Percentiles rank a stretch among this genome's conserved stretches.
phyloP scores from a whole-genome alignment of 2,329 filamentous ascomycete species.

The Tolypocladium cylindrosporum region DNA sequence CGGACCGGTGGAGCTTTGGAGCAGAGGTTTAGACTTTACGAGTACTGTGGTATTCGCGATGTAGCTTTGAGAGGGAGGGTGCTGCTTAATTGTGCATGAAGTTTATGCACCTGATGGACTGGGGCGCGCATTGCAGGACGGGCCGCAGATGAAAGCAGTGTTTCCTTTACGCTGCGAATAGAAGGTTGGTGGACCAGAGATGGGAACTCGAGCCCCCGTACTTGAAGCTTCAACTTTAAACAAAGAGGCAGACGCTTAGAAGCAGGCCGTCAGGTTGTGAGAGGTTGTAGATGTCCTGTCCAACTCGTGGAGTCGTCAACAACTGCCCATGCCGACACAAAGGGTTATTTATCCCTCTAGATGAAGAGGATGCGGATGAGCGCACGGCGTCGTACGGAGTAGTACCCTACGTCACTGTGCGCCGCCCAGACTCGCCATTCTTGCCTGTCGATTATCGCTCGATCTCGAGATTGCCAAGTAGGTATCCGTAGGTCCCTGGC shows the following conservation, averaged over 20 bases:
- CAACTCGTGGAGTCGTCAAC: too few relatives aligned
- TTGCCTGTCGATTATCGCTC: neutral
- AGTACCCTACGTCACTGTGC: neutral
- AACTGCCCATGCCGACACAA: too few relatives aligned
- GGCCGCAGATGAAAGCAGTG: too few relatives aligned
- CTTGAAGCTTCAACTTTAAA: too few relatives aligned
- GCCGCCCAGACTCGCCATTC: neutral
- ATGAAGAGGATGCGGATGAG: neutral
- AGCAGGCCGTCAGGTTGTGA: too few relatives aligned
- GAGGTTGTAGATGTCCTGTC: too few relatives aligned
- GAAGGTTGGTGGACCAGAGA: too few relatives aligned
- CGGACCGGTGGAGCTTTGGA: neutral
- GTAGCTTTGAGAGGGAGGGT: neutral
- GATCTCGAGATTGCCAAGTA: neutral
- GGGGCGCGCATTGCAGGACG: neutral
- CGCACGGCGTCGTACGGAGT: too few relatives aligned
- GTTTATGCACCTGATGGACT: neutral
- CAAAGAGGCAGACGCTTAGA: too few relatives aligned
- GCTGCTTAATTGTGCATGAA: neutral
- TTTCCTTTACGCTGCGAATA: too few relatives aligned
- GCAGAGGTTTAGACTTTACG: neutral
- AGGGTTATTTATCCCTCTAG: too few relatives aligned
- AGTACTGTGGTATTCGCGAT: neutral
- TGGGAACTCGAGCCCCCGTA: too few relatives aligned
- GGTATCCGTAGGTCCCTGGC: neutral